These are phyloP conservation scores for Psilocybe subaeruginosa DNA, from an alignment of 768 basidiomycete species.

Conservation along the genomic window DNA sequence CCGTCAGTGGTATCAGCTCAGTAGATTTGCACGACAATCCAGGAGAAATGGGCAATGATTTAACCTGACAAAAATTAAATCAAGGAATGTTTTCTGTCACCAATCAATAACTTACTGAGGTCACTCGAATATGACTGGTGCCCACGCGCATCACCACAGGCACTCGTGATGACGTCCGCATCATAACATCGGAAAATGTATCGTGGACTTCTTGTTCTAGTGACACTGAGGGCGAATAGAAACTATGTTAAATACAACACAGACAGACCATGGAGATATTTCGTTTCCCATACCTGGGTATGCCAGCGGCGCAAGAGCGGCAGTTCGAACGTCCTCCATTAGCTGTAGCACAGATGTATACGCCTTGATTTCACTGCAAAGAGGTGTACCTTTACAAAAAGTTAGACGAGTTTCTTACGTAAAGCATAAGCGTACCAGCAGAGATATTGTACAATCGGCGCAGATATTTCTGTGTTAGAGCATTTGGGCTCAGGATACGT, in stretches of 20 bases:
- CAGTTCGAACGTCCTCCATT: slow-evolving; percentile 53
- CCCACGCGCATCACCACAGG: slow-evolving; percentile 74
- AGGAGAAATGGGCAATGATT: slow-evolving; percentile 72
- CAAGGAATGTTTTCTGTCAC: neutral
- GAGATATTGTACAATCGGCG: slow-evolving; percentile 77
- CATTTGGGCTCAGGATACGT: slow-evolving; percentile 77
- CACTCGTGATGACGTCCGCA: slow-evolving; percentile 69
- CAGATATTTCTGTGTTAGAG: slow-evolving; percentile 70
- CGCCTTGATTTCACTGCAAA: slow-evolving; percentile 55
- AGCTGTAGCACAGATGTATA: slow-evolving; percentile 70
- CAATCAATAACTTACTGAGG: slow-evolving; percentile 53
- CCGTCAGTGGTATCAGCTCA: slow-evolving; percentile 78
- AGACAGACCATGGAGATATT: neutral
- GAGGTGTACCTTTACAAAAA: slow-evolving; percentile 46
- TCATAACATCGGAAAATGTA: slow-evolving; percentile 63
- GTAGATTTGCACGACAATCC: slow-evolving; percentile 73
- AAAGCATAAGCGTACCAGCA: slow-evolving; percentile 36
- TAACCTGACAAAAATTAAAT: slow-evolving; percentile 43
- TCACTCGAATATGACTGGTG: slow-evolving; percentile 73
- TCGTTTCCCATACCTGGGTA: slow-evolving; percentile 52
- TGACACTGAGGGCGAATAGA: slow-evolving; percentile 39
- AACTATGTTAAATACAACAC: slow-evolving; percentile 4
- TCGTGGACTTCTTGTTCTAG: slow-evolving; percentile 64
- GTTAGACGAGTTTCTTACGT: neutral
- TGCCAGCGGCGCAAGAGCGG: slow-evolving; percentile 46